These are phyloP conservation scores for Ascosphaera apis DNA, from an alignment of 2,329 filamentous ascomycete genomes.

Conservation along the genomic window DNA sequence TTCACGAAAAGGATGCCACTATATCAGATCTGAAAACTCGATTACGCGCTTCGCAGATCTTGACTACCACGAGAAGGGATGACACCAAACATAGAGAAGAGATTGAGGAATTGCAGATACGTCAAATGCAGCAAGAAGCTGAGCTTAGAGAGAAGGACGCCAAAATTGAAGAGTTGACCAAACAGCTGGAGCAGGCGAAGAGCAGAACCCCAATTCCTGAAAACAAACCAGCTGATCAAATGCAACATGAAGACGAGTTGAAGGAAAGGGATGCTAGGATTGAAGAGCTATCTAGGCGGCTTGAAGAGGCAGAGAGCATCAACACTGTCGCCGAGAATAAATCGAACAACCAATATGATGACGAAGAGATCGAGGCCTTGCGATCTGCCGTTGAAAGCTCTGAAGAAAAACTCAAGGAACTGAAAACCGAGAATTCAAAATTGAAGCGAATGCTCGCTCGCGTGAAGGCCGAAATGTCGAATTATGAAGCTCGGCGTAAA, in stretches of 20 bases:
- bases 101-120: conserved; percentile 1
- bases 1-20: not conserved
- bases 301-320: conserved; percentile 13
- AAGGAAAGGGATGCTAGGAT: conserved; percentile 14
- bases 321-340: too few species aligned
- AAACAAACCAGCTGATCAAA: conserved; percentile 1
- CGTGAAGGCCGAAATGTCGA: conserved; percentile 20
- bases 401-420: conserved; percentile 17
- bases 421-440: conserved; percentile 18
- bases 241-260: conserved; percentile 10
- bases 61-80: conserved; percentile 21
- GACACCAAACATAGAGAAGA: conserved; percentile 6
- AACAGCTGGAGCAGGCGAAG: conserved; percentile 16
- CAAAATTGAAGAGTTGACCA: conserved; percentile 19
- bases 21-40: conserved; percentile 13
- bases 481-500: conserved; percentile 20
- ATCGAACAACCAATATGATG: conserved; percentile 12
- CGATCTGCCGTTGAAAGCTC: conserved; percentile 17
- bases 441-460: conserved; percentile 19
- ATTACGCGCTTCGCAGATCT: conserved; percentile 27
- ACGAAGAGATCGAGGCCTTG: conserved; percentile 14
- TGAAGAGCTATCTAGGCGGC: conserved; percentile 13
- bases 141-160: conserved; percentile 5
- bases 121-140: not conserved
- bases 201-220: conserved; percentile 7